Percentiles rank a stretch among this genome's conserved stretches.
Conservation (phyloP, 768 basidiomycete genomes). For the Phylloporus sp. region DNA sequence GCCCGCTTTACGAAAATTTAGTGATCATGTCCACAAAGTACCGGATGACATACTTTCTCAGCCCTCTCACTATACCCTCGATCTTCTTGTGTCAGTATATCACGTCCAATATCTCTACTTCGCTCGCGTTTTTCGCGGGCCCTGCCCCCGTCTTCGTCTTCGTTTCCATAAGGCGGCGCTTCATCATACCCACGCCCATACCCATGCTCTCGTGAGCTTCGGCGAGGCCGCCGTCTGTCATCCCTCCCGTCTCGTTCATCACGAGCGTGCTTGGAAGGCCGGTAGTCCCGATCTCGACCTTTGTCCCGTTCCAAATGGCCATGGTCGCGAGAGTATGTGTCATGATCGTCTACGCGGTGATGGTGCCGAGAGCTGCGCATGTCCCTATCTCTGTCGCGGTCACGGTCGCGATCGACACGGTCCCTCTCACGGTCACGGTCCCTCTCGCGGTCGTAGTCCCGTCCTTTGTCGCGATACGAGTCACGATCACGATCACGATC, state of each 20-base stretch:
- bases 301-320: constrained; percentile 32
- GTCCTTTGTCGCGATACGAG: constrained; percentile 27
- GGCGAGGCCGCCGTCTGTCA: constrained; percentile 42
- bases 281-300: constrained; percentile 38
- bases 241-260: constrained; percentile 54
- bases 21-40: background rate
- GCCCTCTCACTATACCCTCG: constrained; percentile 49
- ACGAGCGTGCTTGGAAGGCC: constrained; percentile 44
- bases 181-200: constrained; percentile 47
- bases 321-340: constrained; percentile 31
- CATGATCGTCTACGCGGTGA: constrained; percentile 33
- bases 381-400: constrained; percentile 41
- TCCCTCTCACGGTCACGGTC: constrained; percentile 41
- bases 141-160: constrained; percentile 36
- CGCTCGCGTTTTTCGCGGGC: constrained; percentile 43
- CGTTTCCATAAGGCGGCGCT: constrained; percentile 33
- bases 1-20: constrained; percentile 40
- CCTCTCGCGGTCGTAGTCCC: constrained; percentile 37
- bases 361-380: constrained; percentile 31
- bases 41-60: constrained; percentile 51
- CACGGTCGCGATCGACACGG: constrained; percentile 38
- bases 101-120: constrained; percentile 36
- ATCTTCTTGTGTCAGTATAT: constrained; percentile 39
- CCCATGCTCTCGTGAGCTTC: constrained; percentile 37
- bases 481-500: constrained; percentile 27